phyloP scores from a whole-genome alignment of 2,329 filamentous ascomycete species.

The Davidsoniella australis region DNA sequence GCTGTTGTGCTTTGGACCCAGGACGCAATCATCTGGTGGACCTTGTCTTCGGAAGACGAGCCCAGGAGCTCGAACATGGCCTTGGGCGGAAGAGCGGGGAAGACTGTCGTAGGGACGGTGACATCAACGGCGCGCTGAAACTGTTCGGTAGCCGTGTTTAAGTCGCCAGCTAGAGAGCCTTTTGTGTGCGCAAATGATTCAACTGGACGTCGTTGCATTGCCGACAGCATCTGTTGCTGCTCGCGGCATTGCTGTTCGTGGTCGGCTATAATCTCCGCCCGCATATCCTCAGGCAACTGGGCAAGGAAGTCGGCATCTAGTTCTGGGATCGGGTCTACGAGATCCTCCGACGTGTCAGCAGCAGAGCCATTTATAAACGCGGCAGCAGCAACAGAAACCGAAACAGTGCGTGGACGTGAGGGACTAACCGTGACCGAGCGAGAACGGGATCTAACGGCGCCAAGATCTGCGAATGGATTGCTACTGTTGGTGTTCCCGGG shows the following conservation, averaged over 20 bases:
- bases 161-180: too few relatives aligned
- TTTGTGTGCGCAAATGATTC: too few relatives aligned
- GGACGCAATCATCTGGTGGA: slow-evolving; percentile 55
- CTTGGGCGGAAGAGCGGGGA: slow-evolving; percentile 29
- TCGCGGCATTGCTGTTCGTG: slow-evolving; percentile 33
- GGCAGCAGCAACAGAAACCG: slow-evolving; percentile 13
- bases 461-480: not conserved
- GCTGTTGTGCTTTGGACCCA: slow-evolving; percentile 63
- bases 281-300: slow-evolving; percentile 66
- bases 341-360: too few relatives aligned
- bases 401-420: not conserved
- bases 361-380: slow-evolving; percentile 17
- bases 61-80: slow-evolving; percentile 28
- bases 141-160: too few relatives aligned
- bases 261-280: slow-evolving; percentile 61
- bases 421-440: slow-evolving; percentile 6
- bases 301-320: slow-evolving; percentile 60
- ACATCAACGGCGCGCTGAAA: too few relatives aligned
- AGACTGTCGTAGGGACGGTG: slow-evolving; percentile 22
- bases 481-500: not conserved
- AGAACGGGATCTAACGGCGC: not conserved
- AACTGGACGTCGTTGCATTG: too few relatives aligned
- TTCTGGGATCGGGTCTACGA: slow-evolving; percentile 17
- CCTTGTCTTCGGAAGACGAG: slow-evolving; percentile 32
- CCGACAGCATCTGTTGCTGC: too few relatives aligned